Evolutionary conservation across 78 protist genomes (phyloP), one percentile per base, ranked within the genome.

Genomic region (Diacronema lutheri): DNA sequence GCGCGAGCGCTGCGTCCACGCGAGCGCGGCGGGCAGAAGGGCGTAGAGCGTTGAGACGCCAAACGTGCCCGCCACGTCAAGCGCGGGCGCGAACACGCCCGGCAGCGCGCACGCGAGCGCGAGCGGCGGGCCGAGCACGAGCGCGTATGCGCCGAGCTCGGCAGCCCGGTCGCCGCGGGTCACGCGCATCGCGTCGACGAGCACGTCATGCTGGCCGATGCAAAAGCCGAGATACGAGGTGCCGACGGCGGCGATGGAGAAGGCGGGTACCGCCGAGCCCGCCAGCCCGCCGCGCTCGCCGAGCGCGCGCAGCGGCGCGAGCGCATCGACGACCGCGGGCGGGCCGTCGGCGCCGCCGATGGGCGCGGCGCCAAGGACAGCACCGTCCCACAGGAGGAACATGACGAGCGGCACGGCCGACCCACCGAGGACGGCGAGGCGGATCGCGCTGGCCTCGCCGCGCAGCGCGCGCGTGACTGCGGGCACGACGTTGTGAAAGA

Each of bases 401-500:
- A 71, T 71, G 79, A 26, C 26, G 31, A 33, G 1, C 16, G 79
- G 79, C n/a, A 71, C 4, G 38, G 79, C 79, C 1, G 79, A 71
- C 31, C 79, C 79, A 20, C 5, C 37, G 57, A 71, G 31, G 58
- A 71, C 23, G 21, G 79, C 79, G 37, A 13, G 5, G 16, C 79
- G 79, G 58, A 71, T 25, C n/a, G 37, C 35, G 29, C 50, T 35
- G 21, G 41, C 1, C 35, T 71, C 79, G 79, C 79, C 41, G 57
- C 79, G 55, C 33, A 71, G 79, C 79, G 40, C 58, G 12, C 0
- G 0, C n/a, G 35, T 1, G 58, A 71, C 13, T 13, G 58, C 29
- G 14, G 79, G 79, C 29, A 71, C 79, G 25, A 64, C 71, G 79
- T 41, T 71, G 79, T 71, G 79, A 58, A 11, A 71, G 35, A 71